Base-by-base conservation (phyloP, 148 eudicot species). In the Cornus kousa region DNA sequence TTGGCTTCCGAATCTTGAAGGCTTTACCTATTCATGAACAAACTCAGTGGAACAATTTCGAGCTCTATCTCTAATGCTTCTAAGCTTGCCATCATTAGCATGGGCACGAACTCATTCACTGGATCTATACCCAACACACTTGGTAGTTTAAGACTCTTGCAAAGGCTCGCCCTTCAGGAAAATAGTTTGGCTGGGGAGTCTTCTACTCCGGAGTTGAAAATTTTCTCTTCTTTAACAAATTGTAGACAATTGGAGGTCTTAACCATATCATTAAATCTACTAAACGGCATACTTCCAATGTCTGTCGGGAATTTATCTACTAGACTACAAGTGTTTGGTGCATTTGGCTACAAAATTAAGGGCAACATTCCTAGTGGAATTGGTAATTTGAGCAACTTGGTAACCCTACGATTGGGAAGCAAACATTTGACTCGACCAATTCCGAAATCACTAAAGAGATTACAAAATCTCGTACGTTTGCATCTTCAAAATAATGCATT, bases 221-320 rank as follows among this genome's bases (percentile, higher is more conserved):
- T 83, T 76, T 24, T 83, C 2, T 60, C 86, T 37, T 75, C 86
- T 5, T 65, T 83, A 68, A 64, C 80, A 67, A 83, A 79, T 43
- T 79, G 86, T 35, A 71, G 75, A 55, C 13, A 62, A 20, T 43
- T 83, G 65, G 14, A 67, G 14, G 0, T 2, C 0, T 9, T 76
- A 37, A 68, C 37, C 17, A 14, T 83, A 23, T 32, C 82, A 37
- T 8, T 40, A 3, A 83, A 83, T 81, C 82, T 75, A 46, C 46
- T 84, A 4, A 22, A 75, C 16, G 80, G 82, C 13, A 28, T 31
- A 37, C 71, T 84, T 20, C 87, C 87, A 11, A 7, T 53, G 70
- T 81, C 84, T 4, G 12, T 84, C 32, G 87, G 87, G 12, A 84
- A 84, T 67, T 72, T 81, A 11, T 81, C 82, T 65, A 60, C 67